Base-by-base conservation (phyloP, 1,284 basidiomycete species). In the Pyrrhoderma noxium region DNA sequence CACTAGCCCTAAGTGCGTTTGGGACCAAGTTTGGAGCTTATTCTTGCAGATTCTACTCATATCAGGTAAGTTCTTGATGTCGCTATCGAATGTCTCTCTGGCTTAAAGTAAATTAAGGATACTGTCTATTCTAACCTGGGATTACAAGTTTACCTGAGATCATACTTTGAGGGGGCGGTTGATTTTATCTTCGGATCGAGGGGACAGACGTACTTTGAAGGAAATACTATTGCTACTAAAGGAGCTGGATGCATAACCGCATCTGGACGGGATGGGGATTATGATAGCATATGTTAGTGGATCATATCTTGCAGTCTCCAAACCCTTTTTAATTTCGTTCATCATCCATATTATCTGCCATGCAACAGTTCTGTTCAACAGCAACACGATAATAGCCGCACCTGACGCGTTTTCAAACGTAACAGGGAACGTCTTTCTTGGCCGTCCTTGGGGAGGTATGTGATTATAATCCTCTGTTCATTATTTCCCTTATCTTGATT, bases 101-200 rank as follows among this genome's bases (percentile, higher is more conserved):
- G 7, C 11, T 5, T 31, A 31, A 31, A 31, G 7, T 31, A 5
- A 31, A 14, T 34, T 45, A 60, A 68, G 54, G 66, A 68, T 56
- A 67, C 65, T 9, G 52, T 68, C 13, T 62, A 63, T 13, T 59
- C 65, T 2, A 59, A 67, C 46, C 53, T 56, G 19, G 66, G 65
- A 11, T 59, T 59, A 21, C 65, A 66, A 49, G 64, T 63, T 39
- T 67, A 64, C 43, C 58, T 60, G 31, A 53, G 52, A 25, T 64
- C 62, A 40, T 68, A 65, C 53, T 64, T 68, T 37, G 62, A 66
- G 54, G 66, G 65, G 1, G 66, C 65, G n/a, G 62, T 67, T 14
- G 66, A 68, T 46, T 67, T 59, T 48, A 67, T 68, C 43, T 68
- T 62, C 35, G 65, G 66, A 2, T 64, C 62, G 48, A 54, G 64